A percentile compares a stretch with the other conserved stretches of the same genome.
Evolutionary conservation across 305 asterid genomes (phyloP).

Genomic region (Rubia peregrina): DNA sequence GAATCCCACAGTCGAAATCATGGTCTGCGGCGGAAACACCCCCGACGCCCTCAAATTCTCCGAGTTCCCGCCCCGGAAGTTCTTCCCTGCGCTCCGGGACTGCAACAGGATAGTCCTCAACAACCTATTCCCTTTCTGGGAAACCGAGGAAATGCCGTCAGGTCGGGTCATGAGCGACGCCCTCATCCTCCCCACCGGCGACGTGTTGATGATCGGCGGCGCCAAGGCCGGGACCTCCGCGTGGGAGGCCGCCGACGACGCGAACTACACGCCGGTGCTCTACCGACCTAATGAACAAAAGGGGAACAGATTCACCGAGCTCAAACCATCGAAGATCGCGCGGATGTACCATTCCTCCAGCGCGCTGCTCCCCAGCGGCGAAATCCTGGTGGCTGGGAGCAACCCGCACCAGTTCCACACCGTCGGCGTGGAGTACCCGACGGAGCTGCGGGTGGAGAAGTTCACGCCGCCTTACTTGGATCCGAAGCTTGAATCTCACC

Average conservation of each 20-base stretch:
- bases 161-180: constrained; percentile 77
- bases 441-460: constrained; percentile 77
- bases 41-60: constrained; percentile 41
- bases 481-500: constrained; percentile 27
- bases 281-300: constrained; percentile 38
- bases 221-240: constrained; percentile 74
- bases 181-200: constrained; percentile 69
- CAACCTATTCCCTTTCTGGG: constrained; percentile 39
- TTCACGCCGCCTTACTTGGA: constrained; percentile 79
- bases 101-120: constrained; percentile 53
- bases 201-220: constrained; percentile 55
- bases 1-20: constrained; percentile 29
- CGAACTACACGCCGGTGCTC: constrained; percentile 52
- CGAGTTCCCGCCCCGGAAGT: constrained; percentile 43
- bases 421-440: constrained; percentile 34
- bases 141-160: constrained; percentile 65
- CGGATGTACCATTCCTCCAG: constrained; percentile 78
- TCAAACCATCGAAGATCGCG: constrained; percentile 47
- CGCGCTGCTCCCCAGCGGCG: constrained; percentile 58
- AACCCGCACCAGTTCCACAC: constrained; percentile 59
- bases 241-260: constrained; percentile 61
- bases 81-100: constrained; percentile 46
- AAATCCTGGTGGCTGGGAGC: constrained; percentile 68
- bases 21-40: constrained; percentile 77
- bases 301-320: constrained; percentile 46